phyloP scores from a whole-genome alignment of 345 rosid genomes.

The Eucalyptus marginata region DNA sequence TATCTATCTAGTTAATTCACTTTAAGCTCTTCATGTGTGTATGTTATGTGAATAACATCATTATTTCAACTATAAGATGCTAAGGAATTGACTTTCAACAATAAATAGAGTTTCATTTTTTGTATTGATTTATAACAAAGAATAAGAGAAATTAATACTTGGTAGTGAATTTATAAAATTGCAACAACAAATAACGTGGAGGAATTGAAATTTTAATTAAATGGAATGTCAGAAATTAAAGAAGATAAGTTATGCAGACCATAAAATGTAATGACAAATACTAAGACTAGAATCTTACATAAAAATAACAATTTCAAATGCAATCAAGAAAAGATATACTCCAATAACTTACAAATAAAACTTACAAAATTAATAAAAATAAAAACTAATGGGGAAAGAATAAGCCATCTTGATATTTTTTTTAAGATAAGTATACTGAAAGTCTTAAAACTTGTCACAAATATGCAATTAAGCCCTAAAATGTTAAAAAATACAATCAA shows the following conservation, averaged over 20 bases:
- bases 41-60: background rate
- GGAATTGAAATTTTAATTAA: background rate
- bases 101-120: background rate
- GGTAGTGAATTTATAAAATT: background rate
- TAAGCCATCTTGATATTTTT: background rate
- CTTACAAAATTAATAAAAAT: background rate
- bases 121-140: background rate
- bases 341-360: background rate
- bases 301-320: background rate
- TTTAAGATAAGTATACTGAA: fast-evolving
- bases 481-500: too few relatives aligned
- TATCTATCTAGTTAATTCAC: background rate
- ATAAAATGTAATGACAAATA: background rate
- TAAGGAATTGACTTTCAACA: background rate
- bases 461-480: background rate
- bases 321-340: background rate
- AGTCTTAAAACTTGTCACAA: background rate
- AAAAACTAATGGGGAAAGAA: background rate
- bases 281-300: background rate
- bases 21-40: background rate
- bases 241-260: background rate
- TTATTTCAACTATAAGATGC: background rate
- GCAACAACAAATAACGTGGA: background rate
- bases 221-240: background rate
- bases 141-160: background rate